These are phyloP conservation scores for Thamnidium elegans DNA, from an alignment of 192 early-diverging fungal species.

Conservation along the genomic window DNA sequence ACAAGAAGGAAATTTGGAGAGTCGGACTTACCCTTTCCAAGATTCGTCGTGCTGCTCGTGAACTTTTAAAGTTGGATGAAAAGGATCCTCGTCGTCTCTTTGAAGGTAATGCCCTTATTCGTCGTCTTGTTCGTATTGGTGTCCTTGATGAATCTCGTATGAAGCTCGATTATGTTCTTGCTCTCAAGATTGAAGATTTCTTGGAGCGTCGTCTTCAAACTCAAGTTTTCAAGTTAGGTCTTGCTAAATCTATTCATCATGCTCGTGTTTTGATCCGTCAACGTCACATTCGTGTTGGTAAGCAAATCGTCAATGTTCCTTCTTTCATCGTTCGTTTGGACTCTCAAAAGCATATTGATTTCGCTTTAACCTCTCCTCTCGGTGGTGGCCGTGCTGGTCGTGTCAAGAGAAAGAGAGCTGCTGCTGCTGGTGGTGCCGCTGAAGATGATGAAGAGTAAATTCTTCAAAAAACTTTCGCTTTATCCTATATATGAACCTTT, in stretches of 20 bases:
- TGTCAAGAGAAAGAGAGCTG: slow-evolving; percentile 92
- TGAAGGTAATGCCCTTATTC: slow-evolving; percentile 99
- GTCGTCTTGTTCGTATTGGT: slow-evolving; percentile 97
- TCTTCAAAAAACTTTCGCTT: not conserved
- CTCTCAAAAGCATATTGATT: slow-evolving; percentile 62
- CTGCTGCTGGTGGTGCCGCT: slow-evolving; percentile 52
- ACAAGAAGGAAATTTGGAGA: slow-evolving; percentile 99
- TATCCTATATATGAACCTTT: slow-evolving; percentile 18
- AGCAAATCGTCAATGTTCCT: slow-evolving; percentile 97
- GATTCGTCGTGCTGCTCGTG: slow-evolving; percentile 99
- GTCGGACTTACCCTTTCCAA: slow-evolving; percentile 96
- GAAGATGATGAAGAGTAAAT: slow-evolving; percentile 66
- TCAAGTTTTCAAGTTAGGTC: slow-evolving; percentile 97
- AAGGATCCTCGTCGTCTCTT: slow-evolving; percentile 98
- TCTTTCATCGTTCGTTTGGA: slow-evolving; percentile 92
- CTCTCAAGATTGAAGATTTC: slow-evolving; percentile 98
- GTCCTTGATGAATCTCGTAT: slow-evolving; percentile 97
- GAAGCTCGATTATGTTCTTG: slow-evolving; percentile 98
- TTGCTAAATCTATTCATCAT: slow-evolving; percentile 99
- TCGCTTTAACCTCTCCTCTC: slow-evolving; percentile 74
- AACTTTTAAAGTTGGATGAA: slow-evolving; percentile 93
- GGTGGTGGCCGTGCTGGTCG: slow-evolving; percentile 98
- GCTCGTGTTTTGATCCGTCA: slow-evolving; percentile 98
- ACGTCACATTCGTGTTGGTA: slow-evolving; percentile 97
- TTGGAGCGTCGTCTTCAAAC: slow-evolving; percentile 98